These are phyloP conservation scores for Eleusine coracana DNA, from an alignment of 176 grass and related monocot species.

Conservation along the genomic window DNA sequence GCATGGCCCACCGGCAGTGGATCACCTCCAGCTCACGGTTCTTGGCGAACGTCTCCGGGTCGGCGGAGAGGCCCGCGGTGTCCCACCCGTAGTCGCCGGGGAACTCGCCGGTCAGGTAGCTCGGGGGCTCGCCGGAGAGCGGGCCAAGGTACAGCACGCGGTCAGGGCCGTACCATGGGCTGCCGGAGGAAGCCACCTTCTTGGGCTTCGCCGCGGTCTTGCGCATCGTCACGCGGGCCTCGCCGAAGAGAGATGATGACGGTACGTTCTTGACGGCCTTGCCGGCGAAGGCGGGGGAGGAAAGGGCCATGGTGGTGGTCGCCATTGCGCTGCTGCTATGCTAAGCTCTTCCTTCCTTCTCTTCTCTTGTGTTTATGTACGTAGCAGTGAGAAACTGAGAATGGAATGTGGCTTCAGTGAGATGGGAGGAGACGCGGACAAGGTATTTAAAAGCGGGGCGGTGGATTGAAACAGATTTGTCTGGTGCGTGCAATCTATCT, in stretches of 20 bases:
- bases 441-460: slow-evolving; percentile 17
- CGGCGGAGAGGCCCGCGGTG: slow-evolving; percentile 71
- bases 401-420: slow-evolving; percentile 27
- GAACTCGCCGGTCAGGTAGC: slow-evolving; percentile 89
- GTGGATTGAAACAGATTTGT: not conserved
- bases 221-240: slow-evolving; percentile 70
- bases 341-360: not conserved
- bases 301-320: slow-evolving; percentile 66
- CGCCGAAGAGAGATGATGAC: slow-evolving; percentile 33
- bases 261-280: slow-evolving; percentile 45
- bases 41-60: slow-evolving; percentile 93
- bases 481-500: not conserved
- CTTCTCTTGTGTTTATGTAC: not conserved
- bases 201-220: slow-evolving; percentile 54
- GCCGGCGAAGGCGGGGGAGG: slow-evolving; percentile 58
- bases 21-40: slow-evolving; percentile 89
- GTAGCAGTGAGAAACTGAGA: not conserved
- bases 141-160: slow-evolving; percentile 85
- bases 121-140: slow-evolving; percentile 74
- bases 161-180: slow-evolving; percentile 88
- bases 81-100: slow-evolving; percentile 95
- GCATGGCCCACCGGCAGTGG: slow-evolving; percentile 90
- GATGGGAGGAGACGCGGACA: not conserved
- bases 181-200: slow-evolving; percentile 55
- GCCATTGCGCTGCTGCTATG: slow-evolving; percentile 28